These are phyloP conservation scores for Cryptococcus jaspeensis DNA, from an alignment of 1,284 basidiomycete genomes.

Conservation along the genomic window DNA sequence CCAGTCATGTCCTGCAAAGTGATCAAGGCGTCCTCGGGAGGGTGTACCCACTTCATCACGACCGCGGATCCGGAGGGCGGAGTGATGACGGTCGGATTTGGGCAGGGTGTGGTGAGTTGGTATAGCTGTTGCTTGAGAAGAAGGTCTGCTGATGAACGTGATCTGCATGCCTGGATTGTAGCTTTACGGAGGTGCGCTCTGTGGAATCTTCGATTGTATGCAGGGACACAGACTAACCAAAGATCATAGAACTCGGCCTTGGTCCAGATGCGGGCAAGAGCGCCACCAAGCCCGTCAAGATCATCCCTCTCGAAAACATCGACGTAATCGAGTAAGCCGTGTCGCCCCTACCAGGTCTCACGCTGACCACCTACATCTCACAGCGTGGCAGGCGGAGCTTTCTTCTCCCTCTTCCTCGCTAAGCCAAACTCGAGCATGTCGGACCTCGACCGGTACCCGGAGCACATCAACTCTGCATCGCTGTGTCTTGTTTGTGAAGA, in stretches of 20 bases:
- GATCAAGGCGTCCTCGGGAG: slow-evolving; percentile 67
- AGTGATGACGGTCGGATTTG: slow-evolving; percentile 66
- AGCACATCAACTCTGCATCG: slow-evolving; percentile 66
- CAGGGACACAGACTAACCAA: background rate
- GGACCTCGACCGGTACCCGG: slow-evolving; percentile 71
- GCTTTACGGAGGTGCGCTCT: slow-evolving; percentile 34
- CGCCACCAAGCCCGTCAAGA: slow-evolving; percentile 75
- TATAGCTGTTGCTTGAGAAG: background rate
- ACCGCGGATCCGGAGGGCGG: slow-evolving; percentile 57
- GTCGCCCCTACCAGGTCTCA: too few relatives aligned
- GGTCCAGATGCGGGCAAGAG: slow-evolving; percentile 79
- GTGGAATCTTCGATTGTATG: background rate
- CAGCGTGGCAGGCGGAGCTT: slow-evolving; percentile 79
- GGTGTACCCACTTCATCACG: slow-evolving; percentile 83
- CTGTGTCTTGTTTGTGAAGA: slow-evolving; percentile 70
- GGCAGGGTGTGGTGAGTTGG: slow-evolving; percentile 40
- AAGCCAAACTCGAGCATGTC: slow-evolving; percentile 66
- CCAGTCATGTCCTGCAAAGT: slow-evolving; percentile 68
- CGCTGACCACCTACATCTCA: background rate
- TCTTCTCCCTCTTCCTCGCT: slow-evolving; percentile 78
- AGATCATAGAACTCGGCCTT: slow-evolving; percentile 68
- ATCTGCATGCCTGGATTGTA: background rate
- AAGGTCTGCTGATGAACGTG: too few relatives aligned
- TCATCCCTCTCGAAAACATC: slow-evolving; percentile 69
- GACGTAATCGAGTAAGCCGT: slow-evolving; percentile 69